These are phyloP conservation scores for Colletotrichum graminicola DNA, from an alignment of 2,329 filamentous ascomycete genomes.

Conservation along the genomic window DNA sequence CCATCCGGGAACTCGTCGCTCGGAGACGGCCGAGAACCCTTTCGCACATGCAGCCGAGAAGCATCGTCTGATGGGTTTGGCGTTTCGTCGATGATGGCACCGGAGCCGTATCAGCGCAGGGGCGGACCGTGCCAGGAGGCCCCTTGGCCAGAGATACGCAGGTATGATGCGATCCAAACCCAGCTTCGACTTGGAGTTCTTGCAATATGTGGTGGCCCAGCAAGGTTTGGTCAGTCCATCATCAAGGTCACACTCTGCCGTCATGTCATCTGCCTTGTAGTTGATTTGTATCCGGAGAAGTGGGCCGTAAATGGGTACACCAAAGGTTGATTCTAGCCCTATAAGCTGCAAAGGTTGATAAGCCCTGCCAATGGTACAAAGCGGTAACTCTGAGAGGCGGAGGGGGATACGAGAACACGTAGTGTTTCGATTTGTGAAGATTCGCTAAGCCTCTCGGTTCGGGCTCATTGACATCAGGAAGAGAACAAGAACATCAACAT, in stretches of 20 bases:
- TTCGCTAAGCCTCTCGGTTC: not conserved
- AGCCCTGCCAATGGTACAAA: too few relatives aligned
- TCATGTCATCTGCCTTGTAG: not conserved
- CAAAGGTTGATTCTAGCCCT: not conserved
- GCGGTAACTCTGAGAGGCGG: too few relatives aligned
- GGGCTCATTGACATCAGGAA: not conserved
- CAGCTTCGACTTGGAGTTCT: too few relatives aligned
- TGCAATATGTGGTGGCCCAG: not conserved
- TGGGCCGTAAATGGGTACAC: not conserved
- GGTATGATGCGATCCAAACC: not conserved
- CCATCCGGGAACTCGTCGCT: not conserved
- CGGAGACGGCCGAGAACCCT: not conserved
- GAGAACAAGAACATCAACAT: not conserved
- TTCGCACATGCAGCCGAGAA: slow-evolving; percentile 14
- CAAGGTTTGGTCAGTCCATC: not conserved
- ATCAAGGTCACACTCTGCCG: not conserved
- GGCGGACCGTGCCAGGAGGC: slow-evolving; percentile 11
- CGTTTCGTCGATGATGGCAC: slow-evolving; percentile 6
- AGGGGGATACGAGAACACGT: too few relatives aligned
- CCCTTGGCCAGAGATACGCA: not conserved
- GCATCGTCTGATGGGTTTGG: slow-evolving; percentile 25
- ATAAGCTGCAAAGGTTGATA: not conserved
- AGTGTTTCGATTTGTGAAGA: not conserved
- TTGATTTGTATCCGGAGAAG: not conserved
- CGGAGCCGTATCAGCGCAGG: slow-evolving; percentile 23